phyloP scores from a whole-genome alignment of 805 yeast genomes.

The Metschnikowia lunata region DNA sequence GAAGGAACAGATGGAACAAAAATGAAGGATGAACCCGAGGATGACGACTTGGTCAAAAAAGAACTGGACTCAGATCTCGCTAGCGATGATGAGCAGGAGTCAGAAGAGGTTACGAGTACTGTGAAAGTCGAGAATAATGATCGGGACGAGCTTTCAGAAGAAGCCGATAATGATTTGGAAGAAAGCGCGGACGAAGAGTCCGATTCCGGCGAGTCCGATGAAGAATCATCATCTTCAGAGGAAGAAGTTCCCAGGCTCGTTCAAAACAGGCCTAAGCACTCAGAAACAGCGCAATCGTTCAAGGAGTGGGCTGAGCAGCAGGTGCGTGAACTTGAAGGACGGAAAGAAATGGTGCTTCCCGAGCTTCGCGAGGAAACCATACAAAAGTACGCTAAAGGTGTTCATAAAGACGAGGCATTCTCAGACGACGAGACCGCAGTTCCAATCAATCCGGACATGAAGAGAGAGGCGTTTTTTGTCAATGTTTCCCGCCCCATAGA shows the following conservation, averaged over 20 bases:
- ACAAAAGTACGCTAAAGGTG: slow-evolving; percentile 52
- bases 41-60: background rate
- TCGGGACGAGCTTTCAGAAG: slow-evolving; percentile 16
- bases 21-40: background rate
- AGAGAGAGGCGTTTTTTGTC: slow-evolving; percentile 64
- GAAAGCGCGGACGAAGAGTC: slow-evolving; percentile 27
- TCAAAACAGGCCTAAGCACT: slow-evolving; percentile 42
- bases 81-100: background rate
- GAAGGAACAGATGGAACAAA: too few relatives aligned
- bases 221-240: slow-evolving; percentile 24
- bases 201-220: slow-evolving; percentile 30
- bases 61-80: background rate
- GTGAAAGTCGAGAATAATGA: background rate
- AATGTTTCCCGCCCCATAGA: slow-evolving; percentile 60
- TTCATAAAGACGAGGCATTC: slow-evolving; percentile 47
- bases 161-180: slow-evolving; percentile 14
- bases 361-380: slow-evolving; percentile 48
- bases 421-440: slow-evolving; percentile 58
- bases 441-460: slow-evolving; percentile 49
- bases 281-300: slow-evolving; percentile 51
- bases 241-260: slow-evolving; percentile 32
- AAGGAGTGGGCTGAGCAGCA: slow-evolving; percentile 85
- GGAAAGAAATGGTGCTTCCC: slow-evolving; percentile 40
- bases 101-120: slow-evolving; percentile 15
- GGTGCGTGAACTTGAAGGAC: slow-evolving; percentile 59